phyloP scores from a whole-genome alignment of 495 filamentous ascomycete species.

The Hypoxylon fragiforme region DNA sequence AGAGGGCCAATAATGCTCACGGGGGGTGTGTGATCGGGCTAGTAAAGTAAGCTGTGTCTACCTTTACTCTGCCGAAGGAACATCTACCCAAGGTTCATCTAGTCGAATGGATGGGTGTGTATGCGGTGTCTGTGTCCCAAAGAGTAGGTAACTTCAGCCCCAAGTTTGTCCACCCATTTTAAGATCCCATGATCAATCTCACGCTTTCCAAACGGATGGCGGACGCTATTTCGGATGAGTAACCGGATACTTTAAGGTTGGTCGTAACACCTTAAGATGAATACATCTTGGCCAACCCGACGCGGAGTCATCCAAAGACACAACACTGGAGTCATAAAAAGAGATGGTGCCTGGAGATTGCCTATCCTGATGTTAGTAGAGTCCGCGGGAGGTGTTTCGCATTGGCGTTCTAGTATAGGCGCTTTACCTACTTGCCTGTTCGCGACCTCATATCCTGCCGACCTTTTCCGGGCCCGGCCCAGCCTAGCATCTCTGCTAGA shows the following conservation, averaged over 20 bases:
- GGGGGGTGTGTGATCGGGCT: not conserved
- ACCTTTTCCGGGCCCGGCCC: too few relatives aligned
- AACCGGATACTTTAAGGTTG: conserved; percentile 5
- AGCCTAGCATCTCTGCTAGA: too few relatives aligned
- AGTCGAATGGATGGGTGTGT: not conserved
- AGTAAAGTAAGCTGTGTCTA: not conserved
- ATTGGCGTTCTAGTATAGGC: too few relatives aligned
- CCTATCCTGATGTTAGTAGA: not conserved
- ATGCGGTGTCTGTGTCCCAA: too few relatives aligned
- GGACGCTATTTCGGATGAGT: conserved; percentile 10
- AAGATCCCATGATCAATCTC: not conserved
- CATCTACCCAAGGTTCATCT: conserved; percentile 9
- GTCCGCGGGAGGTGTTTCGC: too few relatives aligned
- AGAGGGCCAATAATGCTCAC: not conserved
- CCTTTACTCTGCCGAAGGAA: too few relatives aligned
- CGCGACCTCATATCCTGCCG: too few relatives aligned
- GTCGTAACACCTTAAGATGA: not conserved
- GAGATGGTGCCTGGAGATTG: not conserved
- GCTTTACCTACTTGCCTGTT: too few relatives aligned
- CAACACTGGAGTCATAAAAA: too few relatives aligned
- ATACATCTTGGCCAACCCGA: not conserved
- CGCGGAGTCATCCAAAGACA: not conserved
- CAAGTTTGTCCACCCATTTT: conserved; percentile 2
- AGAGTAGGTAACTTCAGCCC: not conserved
- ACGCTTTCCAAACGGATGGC: not conserved